phyloP scores from a whole-genome alignment of 139 green algal genomes.

The Volvox africanus region DNA sequence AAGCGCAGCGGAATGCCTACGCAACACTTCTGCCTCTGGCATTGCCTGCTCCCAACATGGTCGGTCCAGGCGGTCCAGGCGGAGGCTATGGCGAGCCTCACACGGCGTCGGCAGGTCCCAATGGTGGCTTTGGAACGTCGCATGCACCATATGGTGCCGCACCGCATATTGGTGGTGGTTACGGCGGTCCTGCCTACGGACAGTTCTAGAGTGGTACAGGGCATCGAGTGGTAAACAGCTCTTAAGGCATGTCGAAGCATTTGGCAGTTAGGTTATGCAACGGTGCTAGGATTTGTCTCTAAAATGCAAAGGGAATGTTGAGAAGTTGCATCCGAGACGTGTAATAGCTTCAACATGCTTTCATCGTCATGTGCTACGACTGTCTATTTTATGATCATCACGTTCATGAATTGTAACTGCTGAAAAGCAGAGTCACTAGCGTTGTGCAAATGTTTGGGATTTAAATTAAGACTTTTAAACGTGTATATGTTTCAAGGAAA shows the following conservation, averaged over 20 bases:
- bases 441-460: too few relatives aligned
- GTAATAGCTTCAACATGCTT: too few relatives aligned
- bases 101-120: not conserved
- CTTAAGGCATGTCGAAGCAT: not conserved
- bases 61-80: conserved; percentile 14
- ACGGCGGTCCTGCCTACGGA: not conserved
- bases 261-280: too few relatives aligned
- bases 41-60: conserved; percentile 75
- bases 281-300: too few relatives aligned
- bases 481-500: too few relatives aligned
- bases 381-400: too few relatives aligned
- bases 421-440: too few relatives aligned
- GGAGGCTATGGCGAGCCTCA: conserved; percentile 34
- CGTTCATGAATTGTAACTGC: too few relatives aligned
- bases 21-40: conserved; percentile 84
- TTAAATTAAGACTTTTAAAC: too few relatives aligned
- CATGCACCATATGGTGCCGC: not conserved
- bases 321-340: not conserved
- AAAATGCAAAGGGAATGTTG: too few relatives aligned
- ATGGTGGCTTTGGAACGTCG: not conserved
- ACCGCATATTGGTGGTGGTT: not conserved
- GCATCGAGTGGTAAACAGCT: not conserved
- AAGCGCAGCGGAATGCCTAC: conserved; percentile 81
- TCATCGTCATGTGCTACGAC: too few relatives aligned
- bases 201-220: too few relatives aligned